Base-by-base conservation (phyloP, 2,329 filamentous ascomycete genomes). In the Arthrobotrys musiformis region DNA sequence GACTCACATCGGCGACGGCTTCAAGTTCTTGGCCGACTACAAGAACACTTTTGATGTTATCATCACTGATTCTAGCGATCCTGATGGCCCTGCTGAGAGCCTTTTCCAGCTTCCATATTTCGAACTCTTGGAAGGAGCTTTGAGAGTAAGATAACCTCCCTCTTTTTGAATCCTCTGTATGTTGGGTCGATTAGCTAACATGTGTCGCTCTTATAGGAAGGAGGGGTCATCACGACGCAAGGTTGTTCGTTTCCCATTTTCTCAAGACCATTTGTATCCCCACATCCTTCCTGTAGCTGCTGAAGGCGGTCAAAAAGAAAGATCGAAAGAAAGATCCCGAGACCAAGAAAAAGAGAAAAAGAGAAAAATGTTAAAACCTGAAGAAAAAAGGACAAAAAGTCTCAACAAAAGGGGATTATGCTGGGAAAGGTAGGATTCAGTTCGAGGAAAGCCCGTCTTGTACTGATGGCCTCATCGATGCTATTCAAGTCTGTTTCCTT, bases 41-140 rank as follows among this genome's bases (percentile, higher is more conserved):
- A 94, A 97, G 90, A 94, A 97, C 87, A 89, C 91, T 83, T 99
- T 99, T 84, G 95, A 99, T 84, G 94, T 99, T 83, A 99, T 99
- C 87, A 98, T 99, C 87, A 99, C 95, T 82, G 95, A 99, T 87
- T 97, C 93, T 81, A 97, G 93, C 79, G 95, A 99, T 85, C 95
- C 95, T 69, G 95, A 98, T 84, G 95, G 95, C 79, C 95, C 95
- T 33, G 95, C 95, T 81, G 94, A 98, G 89, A 91, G 89, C 82
- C 89, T 99, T 80, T 99, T 99, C 91, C 90, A 98, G 89, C 97
- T 97, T 89, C 91, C 93, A 79, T 99, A 99, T 89, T 99, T 98
- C 86, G 88, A 97, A 88, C 90, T 99, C 81, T 89, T 99, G 79
- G 88, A 91, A 85, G 92, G 91, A 83, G 95, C 95, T 82, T 79